Base-by-base conservation (phyloP, 805 yeast genomes). In the Candida khao-thaluensis region DNA sequence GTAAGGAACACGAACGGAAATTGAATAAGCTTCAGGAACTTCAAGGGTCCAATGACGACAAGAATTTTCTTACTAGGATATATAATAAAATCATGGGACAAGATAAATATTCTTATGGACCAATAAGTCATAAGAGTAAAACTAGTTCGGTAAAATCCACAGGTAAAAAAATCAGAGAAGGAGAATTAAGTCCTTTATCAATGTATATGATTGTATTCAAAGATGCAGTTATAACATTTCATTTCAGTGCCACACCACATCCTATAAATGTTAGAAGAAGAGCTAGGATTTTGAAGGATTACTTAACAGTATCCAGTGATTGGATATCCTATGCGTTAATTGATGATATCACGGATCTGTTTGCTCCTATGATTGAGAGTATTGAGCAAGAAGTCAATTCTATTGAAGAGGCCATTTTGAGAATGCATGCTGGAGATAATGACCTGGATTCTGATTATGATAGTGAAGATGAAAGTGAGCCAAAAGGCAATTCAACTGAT, bases 311-410 rank as follows among this genome's bases (percentile, higher is more conserved):
- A 4, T 79, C 91, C 2, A 80, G 97, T 0, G 98, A 93, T 60
- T 93, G 99, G 99, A 83, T 93, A 32, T 91, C 96, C 1, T 93
- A 93, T 63, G 98, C 98, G 0, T 66, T 93, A 47, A 87, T 93
- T 51, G 99, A 93, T 66, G 98, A 93, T 59, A 87, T 93, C 47
- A 91, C 97, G 0, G 99, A 93, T 69, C 95, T 95, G 0, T 93
- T 87, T 69, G 98, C 95, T 1, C 99, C 99, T 2, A 79, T 93
- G 83, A 90, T 93, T 46, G 95, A 87, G 42, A 78, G 91, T 33
- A 90, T 93, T 37, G 98, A 93, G 56, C 88, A 82, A 43, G 99
- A 93, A 53, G 98, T 93, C 16, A 88, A 89, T 57, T 75, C 79
- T n/a, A 93, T 93, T 45, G 99, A 93, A 54, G 96, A 91, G 53